A percentile compares a stretch with the other conserved stretches of the same genome.
phyloP scores from a whole-genome alignment of 1,284 basidiomycete species.

The Pascua guehoae region DNA sequence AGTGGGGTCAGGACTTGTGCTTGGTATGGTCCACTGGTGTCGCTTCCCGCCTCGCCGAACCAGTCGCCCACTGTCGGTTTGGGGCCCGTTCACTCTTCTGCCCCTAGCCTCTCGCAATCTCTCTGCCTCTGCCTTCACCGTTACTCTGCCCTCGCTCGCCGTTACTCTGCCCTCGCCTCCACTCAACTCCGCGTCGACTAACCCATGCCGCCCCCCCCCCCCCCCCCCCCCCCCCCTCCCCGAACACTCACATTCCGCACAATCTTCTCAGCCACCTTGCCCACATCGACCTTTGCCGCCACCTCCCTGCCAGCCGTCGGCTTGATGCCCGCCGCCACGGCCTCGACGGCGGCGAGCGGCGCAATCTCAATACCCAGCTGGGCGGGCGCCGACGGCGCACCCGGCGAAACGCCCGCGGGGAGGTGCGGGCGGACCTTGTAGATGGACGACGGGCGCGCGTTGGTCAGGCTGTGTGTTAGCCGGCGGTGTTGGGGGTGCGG shows the following conservation, averaged over 20 bases:
- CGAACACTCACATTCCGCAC: conserved; percentile 48
- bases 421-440: conserved; percentile 71
- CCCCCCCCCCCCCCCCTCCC: neutral
- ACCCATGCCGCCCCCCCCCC: too few species aligned
- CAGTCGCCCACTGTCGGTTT: too few species aligned
- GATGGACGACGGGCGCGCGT: conserved; percentile 86
- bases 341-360: conserved; percentile 53
- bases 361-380: conserved; percentile 56
- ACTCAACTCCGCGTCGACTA: too few species aligned
- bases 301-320: conserved; percentile 23
- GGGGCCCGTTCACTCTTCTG: too few species aligned
- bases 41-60: too few species aligned
- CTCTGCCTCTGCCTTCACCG: too few species aligned
- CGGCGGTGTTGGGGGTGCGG: neutral
- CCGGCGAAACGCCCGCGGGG: conserved; percentile 23
- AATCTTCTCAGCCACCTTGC: conserved; percentile 47
- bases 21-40: conserved; percentile 34
- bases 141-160: too few species aligned
- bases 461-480: conserved; percentile 64
- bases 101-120: too few species aligned
- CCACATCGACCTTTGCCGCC: conserved; percentile 33
- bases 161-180: too few species aligned
- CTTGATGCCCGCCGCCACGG: conserved; percentile 42
- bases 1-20: conserved; percentile 11
- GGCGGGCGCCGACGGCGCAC: conserved; percentile 45